A percentile compares a stretch with the other conserved stretches of the same genome.
Evolutionary conservation across 2,329 filamentous ascomycete species (phyloP).

Genomic region (Colletotrichum destructivum): DNA sequence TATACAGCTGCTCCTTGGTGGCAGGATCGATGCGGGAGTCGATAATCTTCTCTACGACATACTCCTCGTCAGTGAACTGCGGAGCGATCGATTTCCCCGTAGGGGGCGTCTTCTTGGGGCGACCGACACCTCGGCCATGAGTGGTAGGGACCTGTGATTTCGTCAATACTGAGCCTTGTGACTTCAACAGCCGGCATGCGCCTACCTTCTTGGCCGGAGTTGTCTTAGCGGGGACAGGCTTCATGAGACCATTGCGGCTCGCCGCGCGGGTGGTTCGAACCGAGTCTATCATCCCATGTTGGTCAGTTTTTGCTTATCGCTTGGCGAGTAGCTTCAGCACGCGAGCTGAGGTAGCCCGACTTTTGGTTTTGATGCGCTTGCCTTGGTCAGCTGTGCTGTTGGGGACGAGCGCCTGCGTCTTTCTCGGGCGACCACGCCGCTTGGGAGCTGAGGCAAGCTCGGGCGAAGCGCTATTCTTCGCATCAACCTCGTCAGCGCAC

Average conservation of each 20-base stretch:
- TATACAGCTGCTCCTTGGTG: constrained; percentile 59
- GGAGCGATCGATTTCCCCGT: neutral
- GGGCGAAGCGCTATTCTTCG: neutral
- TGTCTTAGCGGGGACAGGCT: no score
- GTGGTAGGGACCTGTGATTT: neutral
- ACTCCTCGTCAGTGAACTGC: constrained; percentile 51
- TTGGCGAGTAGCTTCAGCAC: neutral
- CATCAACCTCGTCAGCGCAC: neutral
- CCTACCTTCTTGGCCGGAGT: constrained; percentile 22
- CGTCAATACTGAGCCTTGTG: neutral
- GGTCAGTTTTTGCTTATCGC: constrained; percentile 7
- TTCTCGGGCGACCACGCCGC: constrained; percentile 11
- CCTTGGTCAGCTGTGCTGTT: neutral
- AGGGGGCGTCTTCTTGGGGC: constrained; percentile 7
- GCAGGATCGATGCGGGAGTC: constrained; percentile 55
- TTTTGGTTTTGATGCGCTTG: neutral
- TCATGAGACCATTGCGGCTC: neutral
- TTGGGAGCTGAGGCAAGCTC: constrained; percentile 9
- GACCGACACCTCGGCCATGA: constrained; percentile 24
- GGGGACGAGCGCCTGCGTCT: neutral
- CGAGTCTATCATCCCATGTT: constrained; percentile 1
- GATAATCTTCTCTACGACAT: constrained; percentile 65
- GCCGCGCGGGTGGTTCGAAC: neutral
- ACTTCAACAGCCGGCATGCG: neutral
- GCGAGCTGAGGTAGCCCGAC: neutral